Base-by-base conservation (phyloP, 805 yeast species). In the Ogataea naganishii region DNA sequence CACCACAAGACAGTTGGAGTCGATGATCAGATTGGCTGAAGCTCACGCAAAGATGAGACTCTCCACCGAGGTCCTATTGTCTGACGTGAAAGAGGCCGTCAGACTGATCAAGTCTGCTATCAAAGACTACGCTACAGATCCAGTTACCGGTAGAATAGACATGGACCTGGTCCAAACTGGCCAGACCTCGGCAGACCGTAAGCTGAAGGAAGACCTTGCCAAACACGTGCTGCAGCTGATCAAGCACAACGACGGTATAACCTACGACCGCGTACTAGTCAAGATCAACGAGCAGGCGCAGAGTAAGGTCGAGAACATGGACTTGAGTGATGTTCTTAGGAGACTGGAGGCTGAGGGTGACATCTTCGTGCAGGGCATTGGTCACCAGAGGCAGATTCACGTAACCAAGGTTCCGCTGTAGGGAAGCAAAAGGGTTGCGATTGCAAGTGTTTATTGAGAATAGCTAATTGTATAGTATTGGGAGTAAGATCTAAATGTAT, bases 91-190 rank as follows among this genome's bases (percentile, higher is more conserved):
- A 36, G 99, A 92, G 53, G 95, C 97, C 0, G 96, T 88, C 3
- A 71, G 99, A 41, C 65, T 92, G 41, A 92, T 89, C 51, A 77
- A 81, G 44, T 73, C 94, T 3, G 99, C 99, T 10, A 83, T 92
- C 41, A 92, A 92, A 53, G 97, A 92, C 40, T 92, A 92, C 53
- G 99, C 99, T 11, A 92, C 96, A 3, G 99, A 92, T 60, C 98
- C 98, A 15, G 64, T 79, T 20, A 89, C 98, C 0, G 99, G 99
- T 18, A 73, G 92, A 46, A 92, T 92, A 41, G 98, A 92, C 52
- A 86, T 92, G 96, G 96, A 86, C 53, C 65, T 92, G 51, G 88
- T 92, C 18, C 96, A 89, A 59, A 92, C 97, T 0, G 98, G 97
- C 27, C 86, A 88, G 27, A 82, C 96, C 0, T 69, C 83, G 2